Evolutionary conservation across 345 rosid genomes (phyloP), one percentile per base, ranked within the genome.

Genomic region (Lepidium africanum): DNA sequence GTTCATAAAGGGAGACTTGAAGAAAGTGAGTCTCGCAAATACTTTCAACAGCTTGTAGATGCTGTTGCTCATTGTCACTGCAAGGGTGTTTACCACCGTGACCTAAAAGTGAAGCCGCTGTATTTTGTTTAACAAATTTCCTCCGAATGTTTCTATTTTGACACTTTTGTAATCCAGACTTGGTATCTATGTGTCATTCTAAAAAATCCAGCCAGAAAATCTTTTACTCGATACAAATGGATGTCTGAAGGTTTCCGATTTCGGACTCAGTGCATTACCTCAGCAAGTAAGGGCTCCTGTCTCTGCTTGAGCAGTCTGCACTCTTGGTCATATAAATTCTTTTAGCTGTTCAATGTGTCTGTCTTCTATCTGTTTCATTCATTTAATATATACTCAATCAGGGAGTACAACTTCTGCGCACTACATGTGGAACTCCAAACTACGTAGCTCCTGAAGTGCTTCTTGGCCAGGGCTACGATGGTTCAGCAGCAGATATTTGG

Each of bases 341-440:
- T 14, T 49, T 12, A 25, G 40, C 57, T 58, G 47, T 48, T 32
- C 32, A 11, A 40, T 16, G 10, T 60, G 37, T 16, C 27, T 59
- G n/a, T 39, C 38, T 54, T 63, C 19, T 35, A 52, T 68, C 19
- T 40, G 66, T 74, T 59, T 53, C 35, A 35, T 72, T 59, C n/a
- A 57, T 71, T 52, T 69, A 74, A 78, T 65, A 71, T 6, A 36
- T 43, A 50, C 39, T 68, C 46, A 48, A 32, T 76, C 77, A 94
- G 99, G 99, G 88, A 46, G 95, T 91, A 76, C 93, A 96, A 67
- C 91, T 93, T 73, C 85, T 90, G 58, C 92, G 80, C 53, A 93
- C 99, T 9, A 83, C 97, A 19, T 94, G 99, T 78, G 99, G 99
- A 80, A 94, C 97, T 61, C 97, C 97, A 17, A 94, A 94, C 81